Base-by-base conservation (phyloP, 2,329 filamentous ascomycete species). In the Alternaria burnsii region DNA sequence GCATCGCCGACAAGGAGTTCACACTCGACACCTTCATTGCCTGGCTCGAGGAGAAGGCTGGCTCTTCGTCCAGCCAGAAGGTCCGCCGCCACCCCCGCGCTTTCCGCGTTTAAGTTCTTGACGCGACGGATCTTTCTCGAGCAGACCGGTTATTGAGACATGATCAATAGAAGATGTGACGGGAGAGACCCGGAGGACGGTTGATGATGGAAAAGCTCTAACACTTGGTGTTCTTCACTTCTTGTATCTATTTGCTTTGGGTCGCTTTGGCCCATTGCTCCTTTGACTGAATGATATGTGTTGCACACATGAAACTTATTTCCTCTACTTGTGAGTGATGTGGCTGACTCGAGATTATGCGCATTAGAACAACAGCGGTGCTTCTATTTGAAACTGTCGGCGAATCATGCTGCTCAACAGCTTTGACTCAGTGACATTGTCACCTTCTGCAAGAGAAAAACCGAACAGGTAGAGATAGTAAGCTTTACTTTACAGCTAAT, bases 11-110 rank as follows among this genome's bases (percentile, higher is more conserved):
- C 28, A 57, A 69, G 67, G 61, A 58, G 38, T 69, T 69, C 58
- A 69, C 67, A 14, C 51, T 69, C 4, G 63, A 69, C 52, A 70
- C 69, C 28, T 71, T 71, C 55, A 60, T 71, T 52, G 60, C 69
- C 8, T 71, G 66, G 66, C 61, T 71, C 53, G 63, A 69, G 61
- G 58, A 70, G 64, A 61, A 63, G 52, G 64, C 69, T 52, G 66
- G 65, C 44, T 58, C 55, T 30, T 48, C 51, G n/a, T 28, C 46
- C 34, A 54, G 55, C 53, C 26, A 61, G 20, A 69, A 67, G 65
- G 62, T 61, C 24, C 67, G 67, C 63, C 62, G 65, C 22, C 66
- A 69, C 56, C 18, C 67, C 42, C 67, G 67, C 28, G 58, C 62
- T 62, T 69, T 69, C 64, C 63, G 63, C 48, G 58, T 46, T 52